Conservation (phyloP, 2,329 filamentous ascomycete species). For the Colletotrichum cereale region DNA sequence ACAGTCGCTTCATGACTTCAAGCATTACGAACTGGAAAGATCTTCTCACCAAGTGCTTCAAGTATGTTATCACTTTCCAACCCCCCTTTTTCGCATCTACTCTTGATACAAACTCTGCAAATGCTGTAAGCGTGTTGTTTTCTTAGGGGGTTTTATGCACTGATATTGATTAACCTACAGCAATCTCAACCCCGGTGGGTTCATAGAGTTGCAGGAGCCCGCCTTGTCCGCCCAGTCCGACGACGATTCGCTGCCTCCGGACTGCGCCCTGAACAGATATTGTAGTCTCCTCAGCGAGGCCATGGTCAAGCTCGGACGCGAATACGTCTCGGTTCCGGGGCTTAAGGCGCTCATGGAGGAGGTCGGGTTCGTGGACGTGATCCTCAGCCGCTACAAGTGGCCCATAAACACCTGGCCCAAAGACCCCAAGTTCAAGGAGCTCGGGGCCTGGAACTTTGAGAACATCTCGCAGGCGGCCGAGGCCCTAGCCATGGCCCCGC, state of each 20-base stretch:
- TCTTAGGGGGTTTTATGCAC: too few relatives aligned
- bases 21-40: slow-evolving; percentile 62
- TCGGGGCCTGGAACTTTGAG: slow-evolving; percentile 51
- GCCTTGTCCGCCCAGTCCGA: slow-evolving; percentile 55
- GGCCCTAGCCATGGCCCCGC: slow-evolving; percentile 50
- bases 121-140: too few relatives aligned
- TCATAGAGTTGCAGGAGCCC: slow-evolving; percentile 65
- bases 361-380: slow-evolving; percentile 67
- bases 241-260: slow-evolving; percentile 56
- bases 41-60: slow-evolving; percentile 64
- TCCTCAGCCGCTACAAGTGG: slow-evolving; percentile 64
- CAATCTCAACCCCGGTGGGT: slow-evolving; percentile 63
- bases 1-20: slow-evolving; percentile 61
- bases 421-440: slow-evolving; percentile 54
- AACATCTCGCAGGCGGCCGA: slow-evolving; percentile 49
- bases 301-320: not conserved
- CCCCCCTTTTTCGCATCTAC: slow-evolving; percentile 56
- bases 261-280: slow-evolving; percentile 47
- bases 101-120: slow-evolving; percentile 37
- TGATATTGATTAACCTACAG: slow-evolving; percentile 44
- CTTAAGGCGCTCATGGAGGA: slow-evolving; percentile 49
- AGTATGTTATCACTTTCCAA: slow-evolving; percentile 55
- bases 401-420: slow-evolving; percentile 67
- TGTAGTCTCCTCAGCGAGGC: slow-evolving; percentile 43
- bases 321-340: slow-evolving; percentile 38